A percentile compares a stretch with the other conserved stretches of the same genome.
Conservation (phyloP, 2,329 filamentous ascomycete species). For the Talaromyces sp. region DNA sequence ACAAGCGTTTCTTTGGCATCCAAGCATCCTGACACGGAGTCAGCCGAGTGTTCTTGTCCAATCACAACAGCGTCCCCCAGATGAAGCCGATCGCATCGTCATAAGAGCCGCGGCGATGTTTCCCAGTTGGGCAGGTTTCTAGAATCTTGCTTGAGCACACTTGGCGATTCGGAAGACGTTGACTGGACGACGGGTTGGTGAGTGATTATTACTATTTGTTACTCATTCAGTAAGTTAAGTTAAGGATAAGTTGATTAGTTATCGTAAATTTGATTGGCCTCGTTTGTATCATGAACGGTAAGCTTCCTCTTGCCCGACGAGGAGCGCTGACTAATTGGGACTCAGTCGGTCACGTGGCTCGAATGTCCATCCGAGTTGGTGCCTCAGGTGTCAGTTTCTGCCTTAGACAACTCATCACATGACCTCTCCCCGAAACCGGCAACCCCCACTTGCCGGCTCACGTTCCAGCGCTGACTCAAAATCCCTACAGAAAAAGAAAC, state of each 20-base stretch:
- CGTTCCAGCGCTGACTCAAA: neutral
- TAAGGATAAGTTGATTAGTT: no score
- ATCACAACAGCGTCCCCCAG: neutral
- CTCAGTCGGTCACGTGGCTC: neutral
- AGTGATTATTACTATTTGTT: no score
- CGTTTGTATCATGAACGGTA: no score
- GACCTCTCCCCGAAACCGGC: conserved; percentile 15
- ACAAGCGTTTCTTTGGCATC: neutral
- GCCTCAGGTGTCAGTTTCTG: conserved; percentile 4
- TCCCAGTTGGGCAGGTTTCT: neutral
- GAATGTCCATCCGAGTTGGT: neutral
- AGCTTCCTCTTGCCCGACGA: no score
- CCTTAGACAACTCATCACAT: neutral
- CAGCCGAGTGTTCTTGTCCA: neutral
- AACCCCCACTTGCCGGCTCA: conserved; percentile 5
- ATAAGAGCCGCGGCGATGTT: neutral
- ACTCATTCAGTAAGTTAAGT: no score
- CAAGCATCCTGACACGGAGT: neutral
- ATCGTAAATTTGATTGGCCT: no score
- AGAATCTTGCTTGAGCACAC: neutral
- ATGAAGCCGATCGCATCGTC: neutral
- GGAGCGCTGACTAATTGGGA: no score
- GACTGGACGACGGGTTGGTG: neutral
- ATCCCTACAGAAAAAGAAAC: neutral
- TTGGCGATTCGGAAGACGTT: neutral